A percentile compares a stretch with the other conserved stretches of the same genome.
These are phyloP conservation scores for Pseudotsuga menziesii DNA, from an alignment of 75 land plant species.

Conservation along the genomic window DNA sequence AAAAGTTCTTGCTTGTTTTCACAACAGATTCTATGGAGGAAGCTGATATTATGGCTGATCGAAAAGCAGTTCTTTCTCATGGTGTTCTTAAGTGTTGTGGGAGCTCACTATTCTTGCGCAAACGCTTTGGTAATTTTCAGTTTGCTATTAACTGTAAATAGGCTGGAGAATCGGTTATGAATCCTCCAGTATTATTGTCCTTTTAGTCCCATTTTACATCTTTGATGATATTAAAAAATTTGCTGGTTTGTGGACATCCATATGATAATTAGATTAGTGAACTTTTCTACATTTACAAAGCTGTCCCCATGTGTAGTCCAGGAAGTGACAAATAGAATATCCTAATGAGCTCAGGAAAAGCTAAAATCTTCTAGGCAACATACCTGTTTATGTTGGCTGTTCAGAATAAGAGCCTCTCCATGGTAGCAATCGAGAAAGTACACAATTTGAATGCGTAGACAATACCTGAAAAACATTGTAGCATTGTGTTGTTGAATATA, in stretches of 20 bases:
- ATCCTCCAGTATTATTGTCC: not conserved
- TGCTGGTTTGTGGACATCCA: not conserved
- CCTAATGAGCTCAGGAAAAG: not conserved
- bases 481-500: not conserved
- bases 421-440: not conserved
- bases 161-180: not conserved
- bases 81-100: conserved; percentile 23
- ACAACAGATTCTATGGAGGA: conserved; percentile 35
- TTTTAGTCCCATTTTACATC: not conserved
- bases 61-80: conserved; percentile 27
- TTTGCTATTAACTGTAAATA: not conserved
- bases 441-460: not conserved
- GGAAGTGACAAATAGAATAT: not conserved
- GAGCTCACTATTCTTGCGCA: conserved; percentile 30
- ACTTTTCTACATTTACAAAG: not conserved
- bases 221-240: not conserved
- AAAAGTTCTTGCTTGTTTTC: conserved; percentile 19
- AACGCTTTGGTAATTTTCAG: conserved; percentile 18
- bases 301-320: not conserved
- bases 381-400: not conserved
- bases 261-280: not conserved
- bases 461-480: not conserved
- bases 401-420: too few relatives aligned
- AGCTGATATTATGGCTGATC: conserved; percentile 32
- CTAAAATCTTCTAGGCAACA: not conserved